Percentiles rank a stretch among this genome's conserved stretches.
Conservation (phyloP, 108 stramenopile genomes). For the Discostella stelligeroides region DNA sequence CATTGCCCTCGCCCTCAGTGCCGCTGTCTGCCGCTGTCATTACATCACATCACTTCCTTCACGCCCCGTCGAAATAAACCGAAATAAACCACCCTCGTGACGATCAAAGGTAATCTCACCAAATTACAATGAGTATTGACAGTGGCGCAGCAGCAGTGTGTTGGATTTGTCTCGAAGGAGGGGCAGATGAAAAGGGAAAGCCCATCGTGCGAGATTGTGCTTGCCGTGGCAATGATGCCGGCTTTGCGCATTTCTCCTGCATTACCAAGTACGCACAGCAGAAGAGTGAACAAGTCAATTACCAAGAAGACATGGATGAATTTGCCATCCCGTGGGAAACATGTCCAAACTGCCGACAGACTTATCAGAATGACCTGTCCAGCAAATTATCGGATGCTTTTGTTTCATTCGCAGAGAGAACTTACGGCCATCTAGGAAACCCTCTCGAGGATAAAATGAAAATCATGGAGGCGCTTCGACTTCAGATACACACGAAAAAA, state of each 20-base stretch:
- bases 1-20: too few relatives aligned
- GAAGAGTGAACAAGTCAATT: slow-evolving; percentile 6
- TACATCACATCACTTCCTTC: too few relatives aligned
- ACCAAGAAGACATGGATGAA: too few relatives aligned
- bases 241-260: slow-evolving; percentile 12
- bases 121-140: background rate
- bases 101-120: too few relatives aligned
- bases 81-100: too few relatives aligned
- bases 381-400: background rate
- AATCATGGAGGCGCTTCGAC: background rate
- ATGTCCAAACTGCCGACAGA: slow-evolving; percentile 12
- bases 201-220: slow-evolving; percentile 16
- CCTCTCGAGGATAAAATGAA: background rate
- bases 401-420: slow-evolving; percentile 3
- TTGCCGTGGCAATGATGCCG: slow-evolving; percentile 9
- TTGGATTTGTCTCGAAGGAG: slow-evolving; percentile 25
- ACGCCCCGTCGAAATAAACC: too few relatives aligned
- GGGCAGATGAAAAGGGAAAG: slow-evolving; percentile 9
- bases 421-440: too few relatives aligned
- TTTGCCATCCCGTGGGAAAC: slow-evolving; percentile 1
- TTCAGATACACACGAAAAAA: background rate
- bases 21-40: too few relatives aligned
- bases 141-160: slow-evolving; percentile 8
- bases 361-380: background rate
- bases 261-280: slow-evolving; percentile 14